phyloP scores from a whole-genome alignment of 2,329 filamentous ascomycete species.

The Paramyrothecium sp. region DNA sequence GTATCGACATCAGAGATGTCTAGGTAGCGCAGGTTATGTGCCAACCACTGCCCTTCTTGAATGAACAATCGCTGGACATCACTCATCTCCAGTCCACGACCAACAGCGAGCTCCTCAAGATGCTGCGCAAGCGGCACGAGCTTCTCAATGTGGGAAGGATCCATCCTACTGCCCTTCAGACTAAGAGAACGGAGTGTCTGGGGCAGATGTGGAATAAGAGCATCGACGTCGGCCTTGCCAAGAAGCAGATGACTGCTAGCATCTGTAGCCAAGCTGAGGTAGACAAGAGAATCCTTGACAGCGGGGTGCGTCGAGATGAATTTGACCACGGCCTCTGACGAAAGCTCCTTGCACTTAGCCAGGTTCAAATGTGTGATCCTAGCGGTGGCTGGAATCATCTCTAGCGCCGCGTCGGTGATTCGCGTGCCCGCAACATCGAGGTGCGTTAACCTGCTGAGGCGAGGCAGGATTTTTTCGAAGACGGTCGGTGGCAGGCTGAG shows the following conservation, averaged over 20 bases:
- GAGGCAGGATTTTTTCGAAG: conserved; percentile 70
- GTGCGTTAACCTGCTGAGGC: conserved; percentile 68
- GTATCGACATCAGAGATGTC: conserved; percentile 65
- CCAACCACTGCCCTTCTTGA: conserved; percentile 41
- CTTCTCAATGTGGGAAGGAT: conserved; percentile 59
- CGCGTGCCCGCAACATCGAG: conserved; percentile 78
- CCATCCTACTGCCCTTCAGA: conserved; percentile 72
- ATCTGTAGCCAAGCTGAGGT: conserved; percentile 72
- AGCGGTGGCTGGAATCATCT: conserved; percentile 69
- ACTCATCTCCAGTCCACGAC: conserved; percentile 62
- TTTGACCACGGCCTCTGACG: conserved; percentile 63
- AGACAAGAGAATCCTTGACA: conserved; percentile 61
- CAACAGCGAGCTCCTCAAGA: conserved; percentile 76
- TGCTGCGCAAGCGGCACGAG: conserved; percentile 63
- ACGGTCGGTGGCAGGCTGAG: conserved; percentile 64
- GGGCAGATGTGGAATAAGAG: conserved; percentile 65
- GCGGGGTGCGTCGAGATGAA: conserved; percentile 73
- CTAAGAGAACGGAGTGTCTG: conserved; percentile 69
- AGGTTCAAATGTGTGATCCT: conserved; percentile 75
- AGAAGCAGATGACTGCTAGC: conserved; percentile 71
- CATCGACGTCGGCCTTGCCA: conserved; percentile 61
- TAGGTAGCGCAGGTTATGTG: conserved; percentile 68
- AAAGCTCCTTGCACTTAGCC: conserved; percentile 70
- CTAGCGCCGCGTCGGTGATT: conserved; percentile 69
- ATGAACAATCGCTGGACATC: conserved; percentile 68